Evolutionary conservation across 768 basidiomycete genomes (phyloP), one percentile per base, ranked within the genome.

Genomic region (Trametes cinnabarina): DNA sequence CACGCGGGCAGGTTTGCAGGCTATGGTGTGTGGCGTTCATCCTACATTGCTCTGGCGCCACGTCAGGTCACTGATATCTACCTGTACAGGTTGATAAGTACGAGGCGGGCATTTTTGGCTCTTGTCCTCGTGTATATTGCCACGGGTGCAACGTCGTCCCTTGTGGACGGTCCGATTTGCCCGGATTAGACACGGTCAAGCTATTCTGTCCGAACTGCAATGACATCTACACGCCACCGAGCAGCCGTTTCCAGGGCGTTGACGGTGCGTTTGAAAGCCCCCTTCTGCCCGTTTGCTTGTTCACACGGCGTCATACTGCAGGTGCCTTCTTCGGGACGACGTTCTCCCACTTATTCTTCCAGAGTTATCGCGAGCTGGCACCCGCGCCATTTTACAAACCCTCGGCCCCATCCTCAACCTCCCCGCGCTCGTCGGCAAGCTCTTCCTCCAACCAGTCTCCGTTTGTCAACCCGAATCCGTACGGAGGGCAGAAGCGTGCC

Each of bases 311-410:
- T 62, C 66, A 56, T 59, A n/a, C n/a, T n/a, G n/a, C n/a, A 98
- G 95, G 96, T 61, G 97, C 97, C 11, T 99, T 98, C 77, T 99
- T 99, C 76, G 97, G 97, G 20, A 98, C 96, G 0, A 98, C 96
- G n/a, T 99, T 99, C 72, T 81, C 95, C 1, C 94, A 98, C 68
- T 80, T 99, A 23, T 96, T 98, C 77, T 98, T 98, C 82, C 94
- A 98, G 70, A 94, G 91, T 61, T 98, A 96, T 76, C 90, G 92
- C 23, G 94, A 96, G 70, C 82, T 95, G n/a, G 86, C 92, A 9
- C 91, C 95, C 0, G 92, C 93, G 23, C 93, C 95, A 2, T 98
- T 94, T 76, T 94, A 85, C 83, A 91, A 89, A 63, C 81, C 85
- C 6, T 77, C 80, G 12, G 73, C 82, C 2, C 80, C 82, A 14